Base-by-base conservation (phyloP, 164 flowering plant species). In the Annona cherimola region DNA sequence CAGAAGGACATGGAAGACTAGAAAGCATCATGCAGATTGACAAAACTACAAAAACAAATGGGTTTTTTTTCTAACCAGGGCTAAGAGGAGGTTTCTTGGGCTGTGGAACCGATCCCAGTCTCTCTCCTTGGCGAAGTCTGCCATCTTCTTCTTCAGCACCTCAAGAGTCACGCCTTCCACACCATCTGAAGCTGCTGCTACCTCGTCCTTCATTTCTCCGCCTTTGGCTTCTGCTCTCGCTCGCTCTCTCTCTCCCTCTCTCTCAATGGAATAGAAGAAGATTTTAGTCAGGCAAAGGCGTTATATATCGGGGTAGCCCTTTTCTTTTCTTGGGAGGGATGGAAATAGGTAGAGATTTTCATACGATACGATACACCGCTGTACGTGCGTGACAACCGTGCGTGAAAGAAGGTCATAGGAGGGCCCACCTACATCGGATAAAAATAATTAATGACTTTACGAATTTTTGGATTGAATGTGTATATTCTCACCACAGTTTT, bases 81-180 rank as follows among this genome's bases (percentile, higher is more conserved):
- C 79, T 39, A 77, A 60, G 40, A 77, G 79, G 18, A 77, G 76
- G 45, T 77, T 77, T 69, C 79, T 69, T 19, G 79, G 79, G 67
- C 79, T 77, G 67, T 77, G 79, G 60, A 69, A 77, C 76, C 65
- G 76, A 66, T 77, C 79, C 79, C 79, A 77, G 66, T 77, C 76
- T 39, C 79, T 69, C 42, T 77, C 79, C 45, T 46, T 73, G 4
- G 79, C 79, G 61, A 77, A 77, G 41, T 69, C 79, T 12, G 79
- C 79, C 79, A 77, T 69, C 73, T 77, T 77, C 55, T 35, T 42
- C 76, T 59, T 77, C 63, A 77, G 63, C 14, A 57, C 79, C 9
- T 77, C 79, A 2, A 77, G 79, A 45, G 76, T 73, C 19, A 77
- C 76, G 19, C 57, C 16, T 61, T 65, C 42, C 40, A 26, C 75